Evolutionary conservation across 495 filamentous ascomycete genomes (phyloP).

Genomic region (Penicillium diatomitis): DNA sequence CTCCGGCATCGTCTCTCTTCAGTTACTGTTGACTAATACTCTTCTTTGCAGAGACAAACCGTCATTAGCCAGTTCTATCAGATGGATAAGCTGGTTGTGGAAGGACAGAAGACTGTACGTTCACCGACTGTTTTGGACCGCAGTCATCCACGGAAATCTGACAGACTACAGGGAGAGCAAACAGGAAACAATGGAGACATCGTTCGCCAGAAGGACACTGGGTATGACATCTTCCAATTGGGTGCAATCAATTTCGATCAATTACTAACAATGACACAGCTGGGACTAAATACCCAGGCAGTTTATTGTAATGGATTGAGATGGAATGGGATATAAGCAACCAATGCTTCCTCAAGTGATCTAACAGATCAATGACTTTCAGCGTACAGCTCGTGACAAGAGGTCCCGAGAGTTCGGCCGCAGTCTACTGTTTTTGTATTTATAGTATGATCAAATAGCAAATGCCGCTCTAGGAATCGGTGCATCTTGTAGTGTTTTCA

Average conservation of each 20-base stretch:
- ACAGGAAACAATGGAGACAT: constrained; percentile 58
- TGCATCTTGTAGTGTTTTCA: no score
- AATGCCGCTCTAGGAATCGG: no score
- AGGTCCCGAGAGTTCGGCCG: background rate
- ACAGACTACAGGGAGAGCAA: constrained; percentile 57
- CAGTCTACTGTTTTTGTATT: constrained; percentile 17
- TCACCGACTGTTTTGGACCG: background rate
- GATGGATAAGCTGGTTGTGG: constrained; percentile 83
- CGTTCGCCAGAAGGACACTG: constrained; percentile 71
- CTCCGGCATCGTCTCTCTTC: no score
- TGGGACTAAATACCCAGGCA: constrained; percentile 32
- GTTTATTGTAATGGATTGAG: background rate
- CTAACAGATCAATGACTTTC: no score
- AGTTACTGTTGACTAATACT: constrained; percentile 6
- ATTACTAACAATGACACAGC: constrained; percentile 18
- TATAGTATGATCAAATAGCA: constrained; percentile 9
- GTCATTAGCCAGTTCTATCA: constrained; percentile 92
- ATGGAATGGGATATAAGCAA: background rate
- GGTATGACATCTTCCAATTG: constrained; percentile 33
- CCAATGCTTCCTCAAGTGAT: background rate
- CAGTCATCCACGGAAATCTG: background rate
- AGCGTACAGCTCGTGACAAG: no score
- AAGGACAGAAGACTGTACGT: constrained; percentile 62
- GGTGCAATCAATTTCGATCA: background rate
- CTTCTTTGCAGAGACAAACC: constrained; percentile 69